A percentile compares a stretch with the other conserved stretches of the same genome.
Evolutionary conservation across 2,329 filamentous ascomycete genomes (phyloP).

Genomic region (Cercospora janseana): DNA sequence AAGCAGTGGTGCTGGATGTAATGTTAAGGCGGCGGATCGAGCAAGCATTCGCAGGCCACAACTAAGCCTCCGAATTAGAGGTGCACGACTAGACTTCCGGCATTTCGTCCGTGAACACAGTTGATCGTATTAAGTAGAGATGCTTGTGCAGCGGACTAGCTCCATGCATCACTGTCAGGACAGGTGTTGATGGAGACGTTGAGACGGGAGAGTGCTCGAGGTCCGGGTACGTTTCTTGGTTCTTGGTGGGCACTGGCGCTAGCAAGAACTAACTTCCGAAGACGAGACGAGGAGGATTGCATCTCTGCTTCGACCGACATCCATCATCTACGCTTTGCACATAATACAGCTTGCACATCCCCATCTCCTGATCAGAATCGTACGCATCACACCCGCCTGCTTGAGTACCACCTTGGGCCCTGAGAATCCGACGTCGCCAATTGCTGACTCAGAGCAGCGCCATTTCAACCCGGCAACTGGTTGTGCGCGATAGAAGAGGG

Average conservation of each 20-base stretch:
- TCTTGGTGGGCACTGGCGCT: slow-evolving; percentile 1
- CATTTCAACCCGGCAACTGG: slow-evolving; percentile 10
- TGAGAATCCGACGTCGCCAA: background rate
- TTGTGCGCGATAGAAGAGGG: slow-evolving; percentile 19
- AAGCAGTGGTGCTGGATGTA: no score
- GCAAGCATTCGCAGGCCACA: no score
- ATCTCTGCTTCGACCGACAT: slow-evolving; percentile 3
- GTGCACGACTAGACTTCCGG: no score
- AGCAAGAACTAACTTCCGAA: slow-evolving; percentile 6
- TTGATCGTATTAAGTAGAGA: no score
- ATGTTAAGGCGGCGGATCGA: no score
- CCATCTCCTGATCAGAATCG: background rate
- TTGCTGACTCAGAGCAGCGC: slow-evolving; percentile 10
- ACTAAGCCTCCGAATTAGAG: no score
- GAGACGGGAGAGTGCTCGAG: background rate
- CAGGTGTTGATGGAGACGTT: no score
- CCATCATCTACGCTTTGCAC: slow-evolving; percentile 3
- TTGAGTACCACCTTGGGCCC: background rate
- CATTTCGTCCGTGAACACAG: no score
- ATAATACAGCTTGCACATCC: slow-evolving; percentile 1
- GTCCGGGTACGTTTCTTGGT: background rate
- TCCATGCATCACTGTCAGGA: no score
- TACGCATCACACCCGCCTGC: slow-evolving; percentile 6
- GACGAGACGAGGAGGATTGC: slow-evolving; percentile 7
- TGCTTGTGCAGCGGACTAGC: no score